phyloP scores from a whole-genome alignment of 2,329 filamentous ascomycete species.

The Berkeleyomyces basicola region DNA sequence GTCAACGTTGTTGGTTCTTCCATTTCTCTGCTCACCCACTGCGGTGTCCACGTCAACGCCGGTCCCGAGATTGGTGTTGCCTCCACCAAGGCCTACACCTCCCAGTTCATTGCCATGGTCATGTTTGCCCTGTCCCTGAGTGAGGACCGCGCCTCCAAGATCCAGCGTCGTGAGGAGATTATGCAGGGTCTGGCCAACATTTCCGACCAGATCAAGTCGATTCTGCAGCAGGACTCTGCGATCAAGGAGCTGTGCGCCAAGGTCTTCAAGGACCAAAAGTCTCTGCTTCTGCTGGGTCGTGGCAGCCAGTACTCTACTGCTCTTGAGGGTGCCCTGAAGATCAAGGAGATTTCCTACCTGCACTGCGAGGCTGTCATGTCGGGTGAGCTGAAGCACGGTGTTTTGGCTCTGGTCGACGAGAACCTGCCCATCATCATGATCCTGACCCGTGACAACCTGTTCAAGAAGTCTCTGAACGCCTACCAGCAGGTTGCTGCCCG shows the following conservation, averaged over 20 bases:
- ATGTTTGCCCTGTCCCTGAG: constrained; percentile 97
- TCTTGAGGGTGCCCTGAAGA: constrained; percentile 93
- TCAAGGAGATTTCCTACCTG: constrained; percentile 99
- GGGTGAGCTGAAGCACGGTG: constrained; percentile 97
- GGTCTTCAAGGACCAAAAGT: constrained; percentile 95
- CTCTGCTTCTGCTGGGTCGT: constrained; percentile 77
- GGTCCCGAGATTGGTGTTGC: constrained; percentile 97
- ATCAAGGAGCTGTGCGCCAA: constrained; percentile 91
- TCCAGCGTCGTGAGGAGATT: constrained; percentile 80
- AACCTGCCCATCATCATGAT: constrained; percentile 99
- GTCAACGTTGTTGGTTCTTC: constrained; percentile 98
- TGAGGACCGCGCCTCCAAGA: constrained; percentile 92
- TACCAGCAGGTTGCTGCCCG: constrained; percentile 99
- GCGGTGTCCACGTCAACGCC: constrained; percentile 98
- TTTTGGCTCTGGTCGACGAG: constrained; percentile 92
- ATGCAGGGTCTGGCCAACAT: constrained; percentile 83
- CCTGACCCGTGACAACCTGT: constrained; percentile 85
- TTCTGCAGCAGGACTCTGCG: constrained; percentile 75
- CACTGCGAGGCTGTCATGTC: constrained; percentile 99
- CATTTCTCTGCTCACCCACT: constrained; percentile 97
- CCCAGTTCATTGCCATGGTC: constrained; percentile 98
- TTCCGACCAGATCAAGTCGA: constrained; percentile 80
- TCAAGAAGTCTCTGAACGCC: constrained; percentile 97
- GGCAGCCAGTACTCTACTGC: constrained; percentile 95
- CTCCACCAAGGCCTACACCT: constrained; percentile 98